Conservation (phyloP, 306 rosid genomes). For the Alnus glutinosa region DNA sequence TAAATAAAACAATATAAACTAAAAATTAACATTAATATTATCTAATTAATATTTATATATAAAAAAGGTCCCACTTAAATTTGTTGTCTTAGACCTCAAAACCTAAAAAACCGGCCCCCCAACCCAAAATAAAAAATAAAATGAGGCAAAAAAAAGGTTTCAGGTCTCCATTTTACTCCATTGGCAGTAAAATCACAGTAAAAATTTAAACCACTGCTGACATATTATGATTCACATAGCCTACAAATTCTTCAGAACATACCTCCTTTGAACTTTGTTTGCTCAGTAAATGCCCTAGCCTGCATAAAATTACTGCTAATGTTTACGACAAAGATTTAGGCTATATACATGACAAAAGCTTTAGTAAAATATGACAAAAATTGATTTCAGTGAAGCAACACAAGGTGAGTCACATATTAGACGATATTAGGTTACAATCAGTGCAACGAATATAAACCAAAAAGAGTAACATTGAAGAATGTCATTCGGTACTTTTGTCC, state of each 20-base stretch:
- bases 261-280: constrained; percentile 93
- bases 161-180: neutral
- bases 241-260: constrained; percentile 22
- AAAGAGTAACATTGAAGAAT: neutral
- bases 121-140: too few relatives aligned
- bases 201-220: neutral
- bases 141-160: too few relatives aligned
- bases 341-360: constrained; percentile 9
- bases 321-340: constrained; percentile 22
- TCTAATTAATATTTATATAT: too few relatives aligned
- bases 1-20: too few relatives aligned
- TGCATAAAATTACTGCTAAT: constrained; percentile 25
- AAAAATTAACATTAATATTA: too few relatives aligned
- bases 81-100: too few relatives aligned
- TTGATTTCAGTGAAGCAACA: neutral
- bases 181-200: neutral
- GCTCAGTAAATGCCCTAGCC: constrained; percentile 75
- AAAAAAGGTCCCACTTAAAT: too few relatives aligned
- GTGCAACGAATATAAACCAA: neutral
- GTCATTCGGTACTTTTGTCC: neutral
- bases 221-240: neutral
- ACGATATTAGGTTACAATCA: neutral
- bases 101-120: too few relatives aligned
- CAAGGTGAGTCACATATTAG: neutral
- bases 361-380: neutral